These are phyloP conservation scores for Blastosporella zonata DNA, from an alignment of 1,284 basidiomycete genomes.

Conservation along the genomic window DNA sequence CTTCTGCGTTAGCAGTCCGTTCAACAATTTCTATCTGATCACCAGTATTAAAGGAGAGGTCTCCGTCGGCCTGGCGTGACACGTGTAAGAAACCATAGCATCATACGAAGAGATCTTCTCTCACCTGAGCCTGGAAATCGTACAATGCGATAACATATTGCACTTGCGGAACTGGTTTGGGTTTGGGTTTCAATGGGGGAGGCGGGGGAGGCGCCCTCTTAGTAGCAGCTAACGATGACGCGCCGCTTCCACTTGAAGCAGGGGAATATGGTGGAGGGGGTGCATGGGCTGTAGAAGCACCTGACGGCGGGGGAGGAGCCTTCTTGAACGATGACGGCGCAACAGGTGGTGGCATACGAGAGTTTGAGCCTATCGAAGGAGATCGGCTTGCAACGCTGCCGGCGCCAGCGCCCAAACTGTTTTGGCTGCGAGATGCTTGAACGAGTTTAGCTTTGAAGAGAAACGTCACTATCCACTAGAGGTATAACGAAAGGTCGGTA, in stretches of 20 bases:
- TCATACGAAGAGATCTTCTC: slow-evolving; percentile 13
- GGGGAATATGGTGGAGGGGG: slow-evolving; percentile 60
- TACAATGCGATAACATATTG: slow-evolving; percentile 93
- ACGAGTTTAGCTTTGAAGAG: slow-evolving; percentile 57
- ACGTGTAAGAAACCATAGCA: slow-evolving; percentile 8
- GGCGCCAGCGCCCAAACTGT: slow-evolving; percentile 39
- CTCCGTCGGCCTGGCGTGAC: slow-evolving; percentile 76
- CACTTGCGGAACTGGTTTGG: slow-evolving; percentile 52
- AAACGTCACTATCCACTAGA: slow-evolving; percentile 5
- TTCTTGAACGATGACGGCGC: slow-evolving; percentile 49
- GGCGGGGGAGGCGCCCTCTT: slow-evolving; percentile 90
- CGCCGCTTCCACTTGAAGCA: slow-evolving; percentile 30
- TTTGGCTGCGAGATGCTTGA: slow-evolving; percentile 47
- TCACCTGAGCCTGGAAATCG: slow-evolving; percentile 86
- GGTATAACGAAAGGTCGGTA: slow-evolving; percentile 13
- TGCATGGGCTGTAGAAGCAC: slow-evolving; percentile 33
- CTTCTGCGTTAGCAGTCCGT: slow-evolving; percentile 80
- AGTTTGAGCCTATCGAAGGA: slow-evolving; percentile 38
- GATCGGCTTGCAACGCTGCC: slow-evolving; percentile 42
- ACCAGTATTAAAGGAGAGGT: slow-evolving; percentile 89
- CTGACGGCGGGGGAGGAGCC: slow-evolving; percentile 42
- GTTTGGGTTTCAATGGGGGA: slow-evolving; percentile 85
- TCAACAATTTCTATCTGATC: slow-evolving; percentile 93
- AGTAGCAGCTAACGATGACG: slow-evolving; percentile 41
- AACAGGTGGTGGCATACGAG: slow-evolving; percentile 37